These are phyloP conservation scores for Magnolia kwangsiensis DNA, from an alignment of 164 flowering plant genomes.

Conservation along the genomic window DNA sequence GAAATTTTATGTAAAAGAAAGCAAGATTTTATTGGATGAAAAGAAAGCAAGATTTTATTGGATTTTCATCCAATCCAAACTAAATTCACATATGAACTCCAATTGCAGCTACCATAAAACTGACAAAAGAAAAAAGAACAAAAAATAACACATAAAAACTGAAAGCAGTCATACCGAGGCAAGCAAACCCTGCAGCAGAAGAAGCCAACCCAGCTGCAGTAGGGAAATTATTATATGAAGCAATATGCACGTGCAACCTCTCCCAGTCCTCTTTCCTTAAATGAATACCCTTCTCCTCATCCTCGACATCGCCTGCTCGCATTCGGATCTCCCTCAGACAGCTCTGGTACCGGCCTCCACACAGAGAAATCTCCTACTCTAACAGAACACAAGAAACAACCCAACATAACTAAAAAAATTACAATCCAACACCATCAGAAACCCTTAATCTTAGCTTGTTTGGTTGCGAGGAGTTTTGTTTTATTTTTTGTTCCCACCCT, in stretches of 20 bases:
- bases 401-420: background rate
- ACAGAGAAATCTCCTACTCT: slow-evolving; percentile 85
- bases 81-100: too few relatives aligned
- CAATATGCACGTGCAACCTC: slow-evolving; percentile 76
- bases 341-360: slow-evolving; percentile 75
- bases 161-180: slow-evolving; percentile 52
- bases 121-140: too few relatives aligned
- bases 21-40: too few relatives aligned
- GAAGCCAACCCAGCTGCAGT: slow-evolving; percentile 99
- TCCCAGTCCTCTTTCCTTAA: slow-evolving; percentile 80
- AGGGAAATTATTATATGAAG: slow-evolving; percentile 88
- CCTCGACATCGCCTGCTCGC: slow-evolving; percentile 66
- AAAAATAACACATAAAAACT: too few relatives aligned
- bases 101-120: too few relatives aligned
- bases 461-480: too few relatives aligned
- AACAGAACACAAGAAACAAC: slow-evolving; percentile 21
- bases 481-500: too few relatives aligned
- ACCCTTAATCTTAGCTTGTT: too few relatives aligned
- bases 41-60: too few relatives aligned
- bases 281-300: slow-evolving; percentile 70
- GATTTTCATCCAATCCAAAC: too few relatives aligned
- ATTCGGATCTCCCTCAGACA: slow-evolving; percentile 80
- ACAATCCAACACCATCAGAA: too few relatives aligned
- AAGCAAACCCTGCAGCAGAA: slow-evolving; percentile 97
- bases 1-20: too few relatives aligned